A percentile compares a stretch with the other conserved stretches of the same genome.
Conservation (phyloP, 129 eudicot species). For the Dittrichia graveolens region DNA sequence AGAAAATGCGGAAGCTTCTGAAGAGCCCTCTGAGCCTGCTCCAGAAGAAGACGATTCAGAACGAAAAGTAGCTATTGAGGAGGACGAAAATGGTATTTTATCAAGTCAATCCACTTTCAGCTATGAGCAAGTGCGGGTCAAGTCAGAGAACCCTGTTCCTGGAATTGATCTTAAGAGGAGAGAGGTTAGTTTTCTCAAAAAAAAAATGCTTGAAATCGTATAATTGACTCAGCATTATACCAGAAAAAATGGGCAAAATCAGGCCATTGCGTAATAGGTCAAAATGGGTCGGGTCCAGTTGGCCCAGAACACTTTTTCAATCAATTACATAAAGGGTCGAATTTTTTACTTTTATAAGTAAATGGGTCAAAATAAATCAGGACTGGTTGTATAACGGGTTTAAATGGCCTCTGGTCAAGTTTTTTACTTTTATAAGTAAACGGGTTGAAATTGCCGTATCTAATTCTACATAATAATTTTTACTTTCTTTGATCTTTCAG, state of each 20-base stretch:
- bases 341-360: background rate
- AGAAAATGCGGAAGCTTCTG: conserved; percentile 34
- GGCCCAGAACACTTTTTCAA: no score
- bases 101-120: conserved; percentile 63
- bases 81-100: conserved; percentile 64
- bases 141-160: conserved; percentile 74
- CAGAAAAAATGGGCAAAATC: background rate
- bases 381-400: no score
- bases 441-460: background rate
- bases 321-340: no score
- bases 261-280: background rate
- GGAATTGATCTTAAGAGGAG: conserved; percentile 84
- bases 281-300: background rate
- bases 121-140: conserved; percentile 74
- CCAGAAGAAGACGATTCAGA: conserved; percentile 56
- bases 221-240: background rate
- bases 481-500: conserved; percentile 41
- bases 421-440: no score
- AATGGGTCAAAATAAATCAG: background rate
- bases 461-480: background rate
- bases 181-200: conserved; percentile 56
- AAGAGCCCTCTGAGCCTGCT: conserved; percentile 43
- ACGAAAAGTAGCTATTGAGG: conserved; percentile 52
- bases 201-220: background rate
- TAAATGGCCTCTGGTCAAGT: no score